phyloP scores from a whole-genome alignment of 371 early-diverging fungal genomes.

The Encephalitozoon cuniculi region DNA sequence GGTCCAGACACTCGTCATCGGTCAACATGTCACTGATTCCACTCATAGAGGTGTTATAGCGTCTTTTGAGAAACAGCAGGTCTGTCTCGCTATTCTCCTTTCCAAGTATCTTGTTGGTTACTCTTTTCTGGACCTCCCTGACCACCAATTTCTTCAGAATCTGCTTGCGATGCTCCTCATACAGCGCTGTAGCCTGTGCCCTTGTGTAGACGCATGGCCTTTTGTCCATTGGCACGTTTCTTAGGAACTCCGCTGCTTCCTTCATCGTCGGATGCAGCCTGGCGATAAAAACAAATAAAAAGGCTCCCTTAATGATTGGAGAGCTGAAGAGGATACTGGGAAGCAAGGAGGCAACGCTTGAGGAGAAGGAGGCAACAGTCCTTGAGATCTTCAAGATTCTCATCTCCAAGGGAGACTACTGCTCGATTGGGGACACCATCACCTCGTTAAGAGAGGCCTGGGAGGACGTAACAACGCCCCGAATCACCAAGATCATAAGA shows the following conservation, averaged over 20 bases:
- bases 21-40: not conserved
- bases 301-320: slow-evolving; percentile 3
- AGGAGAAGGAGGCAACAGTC: slow-evolving; percentile 34
- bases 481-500: slow-evolving; percentile 57
- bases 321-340: not conserved
- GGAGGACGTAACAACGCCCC: slow-evolving; percentile 44
- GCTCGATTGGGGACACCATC: not conserved
- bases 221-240: not conserved
- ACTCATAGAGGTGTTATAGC: not conserved
- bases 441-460: slow-evolving; percentile 13
- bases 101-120: slow-evolving; percentile 1
- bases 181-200: not conserved
- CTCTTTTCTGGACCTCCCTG: slow-evolving; percentile 4
- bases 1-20: not conserved
- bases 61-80: not conserved
- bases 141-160: not conserved
- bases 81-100: not conserved
- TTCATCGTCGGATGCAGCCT: not conserved
- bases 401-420: not conserved
- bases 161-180: not conserved
- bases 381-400: slow-evolving; percentile 8
- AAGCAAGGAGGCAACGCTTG: slow-evolving; percentile 12
- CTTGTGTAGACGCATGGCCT: not conserved
- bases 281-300: slow-evolving; percentile 4
- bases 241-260: not conserved